Conservation (phyloP, 495 filamentous ascomycete species). For the Penicillium canariense region DNA sequence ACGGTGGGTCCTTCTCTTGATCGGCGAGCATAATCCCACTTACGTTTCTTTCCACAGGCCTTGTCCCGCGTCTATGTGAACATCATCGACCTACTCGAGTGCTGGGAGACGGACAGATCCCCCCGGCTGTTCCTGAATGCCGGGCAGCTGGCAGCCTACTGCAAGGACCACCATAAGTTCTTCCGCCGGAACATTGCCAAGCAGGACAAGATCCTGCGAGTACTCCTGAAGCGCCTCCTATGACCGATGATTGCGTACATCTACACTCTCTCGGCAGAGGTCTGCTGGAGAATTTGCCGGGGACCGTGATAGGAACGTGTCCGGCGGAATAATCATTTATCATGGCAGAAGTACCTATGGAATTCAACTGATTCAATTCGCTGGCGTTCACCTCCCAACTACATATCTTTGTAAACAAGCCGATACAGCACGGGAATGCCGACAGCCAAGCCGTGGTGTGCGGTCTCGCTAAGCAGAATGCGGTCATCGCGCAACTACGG, state of each 20-base stretch:
- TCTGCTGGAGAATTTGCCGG: too few relatives aligned
- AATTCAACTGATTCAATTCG: too few relatives aligned
- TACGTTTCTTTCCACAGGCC: constrained; percentile 8
- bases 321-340: background rate
- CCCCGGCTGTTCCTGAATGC: constrained; percentile 33
- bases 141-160: constrained; percentile 38
- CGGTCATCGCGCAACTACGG: too few relatives aligned
- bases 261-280: too few relatives aligned
- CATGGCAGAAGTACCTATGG: background rate
- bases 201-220: constrained; percentile 36
- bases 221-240: constrained; percentile 33
- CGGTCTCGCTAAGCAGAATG: too few relatives aligned
- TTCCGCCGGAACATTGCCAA: constrained; percentile 39
- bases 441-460: too few relatives aligned
- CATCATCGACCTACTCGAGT: constrained; percentile 52
- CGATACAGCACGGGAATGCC: too few relatives aligned
- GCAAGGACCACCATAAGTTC: constrained; percentile 24
- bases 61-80: constrained; percentile 44
- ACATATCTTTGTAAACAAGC: too few relatives aligned
- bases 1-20: constrained; percentile 26
- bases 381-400: too few relatives aligned
- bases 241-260: too few relatives aligned
- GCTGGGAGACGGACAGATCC: constrained; percentile 24
- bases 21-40: background rate
- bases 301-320: background rate